Percentiles rank a stretch among this genome's conserved stretches.
These are phyloP conservation scores for Claviceps maximensis DNA, from an alignment of 2,329 filamentous ascomycete genomes.

Conservation along the genomic window DNA sequence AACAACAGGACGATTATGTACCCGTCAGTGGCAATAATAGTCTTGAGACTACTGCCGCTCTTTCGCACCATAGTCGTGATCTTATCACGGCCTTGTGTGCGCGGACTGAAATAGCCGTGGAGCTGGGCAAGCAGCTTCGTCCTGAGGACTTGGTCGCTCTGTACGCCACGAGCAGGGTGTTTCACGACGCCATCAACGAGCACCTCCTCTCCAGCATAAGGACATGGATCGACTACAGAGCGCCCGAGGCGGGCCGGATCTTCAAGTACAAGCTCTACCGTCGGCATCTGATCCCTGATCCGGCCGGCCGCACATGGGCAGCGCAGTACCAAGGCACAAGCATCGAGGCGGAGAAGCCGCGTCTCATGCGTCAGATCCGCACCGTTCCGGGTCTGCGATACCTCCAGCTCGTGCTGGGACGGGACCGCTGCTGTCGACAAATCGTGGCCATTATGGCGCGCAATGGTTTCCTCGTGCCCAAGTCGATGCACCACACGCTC, in stretches of 20 bases:
- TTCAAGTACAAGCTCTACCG: constrained; percentile 51
- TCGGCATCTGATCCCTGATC: constrained; percentile 45
- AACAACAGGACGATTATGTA: neutral
- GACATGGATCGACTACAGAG: constrained; percentile 37
- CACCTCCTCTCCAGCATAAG: constrained; percentile 46
- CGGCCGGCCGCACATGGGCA: constrained; percentile 30
- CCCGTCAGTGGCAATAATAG: neutral
- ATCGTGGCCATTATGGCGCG: constrained; percentile 49
- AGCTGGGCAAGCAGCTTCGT: constrained; percentile 40
- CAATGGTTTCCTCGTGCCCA: constrained; percentile 43
- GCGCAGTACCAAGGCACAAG: constrained; percentile 8
- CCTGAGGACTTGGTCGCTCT: constrained; percentile 46
- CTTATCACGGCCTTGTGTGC: constrained; percentile 30
- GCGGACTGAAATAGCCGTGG: constrained; percentile 38
- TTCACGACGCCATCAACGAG: constrained; percentile 46
- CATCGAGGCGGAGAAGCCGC: constrained; percentile 3
- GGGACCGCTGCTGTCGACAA: constrained; percentile 42
- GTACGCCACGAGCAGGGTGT: constrained; percentile 49
- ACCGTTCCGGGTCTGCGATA: constrained; percentile 52
- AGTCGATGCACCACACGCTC: constrained; percentile 31
- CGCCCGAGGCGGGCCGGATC: constrained; percentile 39
- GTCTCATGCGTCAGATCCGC: constrained; percentile 22
- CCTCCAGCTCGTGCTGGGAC: constrained; percentile 51
- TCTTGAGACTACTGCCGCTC: constrained; percentile 8
- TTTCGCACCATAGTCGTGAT: constrained; percentile 22